These are phyloP conservation scores for Crucibulum cyathiforme DNA, from an alignment of 1,284 basidiomycete species.

Conservation along the genomic window DNA sequence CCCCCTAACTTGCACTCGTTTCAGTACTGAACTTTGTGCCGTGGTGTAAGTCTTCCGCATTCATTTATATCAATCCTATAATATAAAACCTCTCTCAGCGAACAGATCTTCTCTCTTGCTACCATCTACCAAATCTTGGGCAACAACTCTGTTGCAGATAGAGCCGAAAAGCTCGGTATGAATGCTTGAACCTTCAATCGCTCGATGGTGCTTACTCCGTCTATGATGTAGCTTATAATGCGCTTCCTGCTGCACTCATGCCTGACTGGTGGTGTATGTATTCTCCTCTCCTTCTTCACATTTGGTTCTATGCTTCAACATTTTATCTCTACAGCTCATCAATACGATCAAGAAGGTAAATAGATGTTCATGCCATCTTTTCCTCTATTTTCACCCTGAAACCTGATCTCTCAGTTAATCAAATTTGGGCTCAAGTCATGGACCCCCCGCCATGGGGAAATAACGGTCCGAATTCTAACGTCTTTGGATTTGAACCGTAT, in stretches of 20 bases:
- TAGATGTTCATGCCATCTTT: background rate
- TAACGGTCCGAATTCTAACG: constrained; percentile 44
- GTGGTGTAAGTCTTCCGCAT: constrained; percentile 35
- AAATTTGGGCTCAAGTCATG: constrained; percentile 46
- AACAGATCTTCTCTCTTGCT: constrained; percentile 47
- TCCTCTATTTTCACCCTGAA: background rate
- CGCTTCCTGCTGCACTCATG: constrained; percentile 43
- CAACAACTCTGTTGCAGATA: constrained; percentile 45
- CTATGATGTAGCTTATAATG: constrained; percentile 40
- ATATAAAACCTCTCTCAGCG: constrained; percentile 21
- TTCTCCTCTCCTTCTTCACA: background rate
- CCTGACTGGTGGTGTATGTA: constrained; percentile 43
- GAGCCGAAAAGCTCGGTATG: constrained; percentile 43
- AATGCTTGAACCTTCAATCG: background rate
- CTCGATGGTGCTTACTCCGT: background rate
- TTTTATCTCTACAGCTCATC: constrained; percentile 31
- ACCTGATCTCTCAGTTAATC: constrained; percentile 32
- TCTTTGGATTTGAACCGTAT: constrained; percentile 48
- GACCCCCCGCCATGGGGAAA: constrained; percentile 41
- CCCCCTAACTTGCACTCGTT: background rate
- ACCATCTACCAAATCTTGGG: constrained; percentile 46
- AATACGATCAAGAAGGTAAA: constrained; percentile 47
- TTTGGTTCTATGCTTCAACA: background rate
- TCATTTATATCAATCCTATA: background rate
- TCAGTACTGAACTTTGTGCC: constrained; percentile 43